Conservation (phyloP, 495 filamentous ascomycete species). For the Hypomontagnella monticulosa region DNA sequence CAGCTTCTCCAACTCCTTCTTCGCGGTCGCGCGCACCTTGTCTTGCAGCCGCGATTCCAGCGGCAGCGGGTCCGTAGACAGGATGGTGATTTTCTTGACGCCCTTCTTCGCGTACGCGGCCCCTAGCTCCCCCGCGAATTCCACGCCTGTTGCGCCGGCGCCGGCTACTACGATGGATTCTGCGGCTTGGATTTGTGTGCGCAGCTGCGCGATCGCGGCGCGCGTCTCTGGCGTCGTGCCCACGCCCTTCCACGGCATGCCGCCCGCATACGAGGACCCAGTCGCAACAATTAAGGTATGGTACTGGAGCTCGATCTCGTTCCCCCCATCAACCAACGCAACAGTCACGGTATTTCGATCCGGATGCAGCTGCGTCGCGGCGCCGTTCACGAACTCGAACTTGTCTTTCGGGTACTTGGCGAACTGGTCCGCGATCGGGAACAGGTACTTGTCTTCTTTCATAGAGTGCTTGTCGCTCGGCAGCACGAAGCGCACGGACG, state of each 20-base stretch:
- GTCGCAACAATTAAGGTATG: conserved; percentile 11
- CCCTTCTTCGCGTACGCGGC: conserved; percentile 10
- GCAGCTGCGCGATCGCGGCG: neutral
- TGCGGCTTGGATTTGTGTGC: neutral
- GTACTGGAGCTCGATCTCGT: conserved; percentile 2
- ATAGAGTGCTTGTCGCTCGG: neutral
- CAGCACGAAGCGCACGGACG: conserved; percentile 10
- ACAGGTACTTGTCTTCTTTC: neutral
- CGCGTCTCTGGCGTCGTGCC: neutral
- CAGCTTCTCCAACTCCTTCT: conserved; percentile 7
- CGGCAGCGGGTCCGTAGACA: neutral
- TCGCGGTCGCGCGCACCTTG: neutral
- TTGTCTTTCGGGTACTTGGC: neutral
- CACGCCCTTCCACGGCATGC: conserved; percentile 5
- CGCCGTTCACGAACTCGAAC: conserved; percentile 2
- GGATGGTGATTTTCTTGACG: neutral
- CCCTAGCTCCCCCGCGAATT: conserved; percentile 12
- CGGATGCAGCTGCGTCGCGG: conserved; percentile 2
- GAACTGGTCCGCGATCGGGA: conserved; percentile 5
- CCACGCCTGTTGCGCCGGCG: conserved; percentile 4
- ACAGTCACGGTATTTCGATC: neutral
- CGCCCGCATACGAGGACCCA: neutral
- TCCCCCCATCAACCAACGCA: neutral
- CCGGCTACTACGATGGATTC: conserved; percentile 3
- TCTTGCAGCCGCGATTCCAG: conserved; percentile 8